phyloP scores from a whole-genome alignment of 192 early-diverging fungal species.

The Chytriomyces confervae region DNA sequence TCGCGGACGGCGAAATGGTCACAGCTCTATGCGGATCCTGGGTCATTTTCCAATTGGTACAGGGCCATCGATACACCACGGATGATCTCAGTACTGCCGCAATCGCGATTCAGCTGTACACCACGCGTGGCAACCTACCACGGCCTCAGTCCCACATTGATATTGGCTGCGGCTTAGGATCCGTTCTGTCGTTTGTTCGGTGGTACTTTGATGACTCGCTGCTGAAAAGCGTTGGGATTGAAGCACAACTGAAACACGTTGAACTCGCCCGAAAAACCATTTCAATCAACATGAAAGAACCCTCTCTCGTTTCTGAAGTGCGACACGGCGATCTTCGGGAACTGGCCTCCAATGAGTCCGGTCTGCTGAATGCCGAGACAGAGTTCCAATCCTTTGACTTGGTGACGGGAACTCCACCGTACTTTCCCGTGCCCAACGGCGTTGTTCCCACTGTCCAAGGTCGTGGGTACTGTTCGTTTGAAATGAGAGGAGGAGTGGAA shows the following conservation, averaged over 20 bases:
- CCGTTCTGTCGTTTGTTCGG: slow-evolving; percentile 38
- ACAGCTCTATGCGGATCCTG: slow-evolving; percentile 43
- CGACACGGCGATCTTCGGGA: slow-evolving; percentile 43
- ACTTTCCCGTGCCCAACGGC: slow-evolving; percentile 43
- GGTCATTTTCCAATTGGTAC: slow-evolving; percentile 46
- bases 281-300: slow-evolving; percentile 30
- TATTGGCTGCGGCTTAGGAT: slow-evolving; percentile 50
- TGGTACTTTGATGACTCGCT: slow-evolving; percentile 42
- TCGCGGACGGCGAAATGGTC: slow-evolving; percentile 38
- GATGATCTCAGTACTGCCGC: slow-evolving; percentile 45
- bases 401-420: slow-evolving; percentile 54
- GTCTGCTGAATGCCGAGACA: neutral
- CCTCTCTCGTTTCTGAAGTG: slow-evolving; percentile 6
- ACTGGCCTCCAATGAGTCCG: neutral
- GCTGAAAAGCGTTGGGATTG: slow-evolving; percentile 34
- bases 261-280: slow-evolving; percentile 38
- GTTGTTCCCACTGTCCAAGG: slow-evolving; percentile 35
- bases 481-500: slow-evolving; percentile 49
- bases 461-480: slow-evolving; percentile 53
- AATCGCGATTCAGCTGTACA: slow-evolving; percentile 35
- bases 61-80: slow-evolving; percentile 49
- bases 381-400: slow-evolving; percentile 32
- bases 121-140: neutral
- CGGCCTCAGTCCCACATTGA: slow-evolving; percentile 32
- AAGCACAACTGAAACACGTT: slow-evolving; percentile 48